Percentiles rank a stretch among this genome's conserved stretches.
Evolutionary conservation across 78 protist species (phyloP).

Genomic region (Emiliania huxleyi): DNA sequence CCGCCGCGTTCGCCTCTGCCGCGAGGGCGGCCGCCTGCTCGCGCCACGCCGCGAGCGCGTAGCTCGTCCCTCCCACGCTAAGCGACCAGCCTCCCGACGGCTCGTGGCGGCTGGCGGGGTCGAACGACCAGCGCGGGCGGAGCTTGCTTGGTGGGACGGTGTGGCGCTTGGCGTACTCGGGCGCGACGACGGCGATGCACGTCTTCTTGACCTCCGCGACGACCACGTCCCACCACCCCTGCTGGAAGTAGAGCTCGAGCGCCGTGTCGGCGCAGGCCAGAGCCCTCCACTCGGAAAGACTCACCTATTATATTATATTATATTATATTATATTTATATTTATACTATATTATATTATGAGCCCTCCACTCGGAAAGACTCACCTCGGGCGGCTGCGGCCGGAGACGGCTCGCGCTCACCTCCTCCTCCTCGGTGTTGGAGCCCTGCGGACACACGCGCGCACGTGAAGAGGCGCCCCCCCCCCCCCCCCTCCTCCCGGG

Average conservation of each 20-base stretch:
- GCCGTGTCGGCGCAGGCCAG: background rate
- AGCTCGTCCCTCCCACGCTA: background rate
- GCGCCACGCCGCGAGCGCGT: background rate
- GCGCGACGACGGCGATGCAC: background rate
- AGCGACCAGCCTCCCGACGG: background rate
- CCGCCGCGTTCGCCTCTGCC: background rate
- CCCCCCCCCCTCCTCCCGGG: too few relatives aligned
- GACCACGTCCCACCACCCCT: background rate
- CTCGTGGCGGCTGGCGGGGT: background rate
- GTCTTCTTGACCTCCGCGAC: background rate
- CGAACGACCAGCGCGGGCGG: background rate
- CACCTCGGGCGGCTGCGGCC: background rate
- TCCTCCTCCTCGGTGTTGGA: background rate
- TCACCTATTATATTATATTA: too few relatives aligned
- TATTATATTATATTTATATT: too few relatives aligned
- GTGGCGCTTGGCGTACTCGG: background rate
- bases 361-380: too few relatives aligned
- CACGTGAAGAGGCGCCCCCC: too few relatives aligned
- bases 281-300: too few relatives aligned
- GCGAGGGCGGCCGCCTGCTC: background rate
- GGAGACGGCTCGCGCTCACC: background rate
- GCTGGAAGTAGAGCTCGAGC: background rate
- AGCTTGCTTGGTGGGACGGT: background rate
- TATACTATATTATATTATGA: too few relatives aligned
- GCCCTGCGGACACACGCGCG: too few relatives aligned